phyloP scores from a whole-genome alignment of 2,329 filamentous ascomycete species.

The Curvularia eragrostidis region DNA sequence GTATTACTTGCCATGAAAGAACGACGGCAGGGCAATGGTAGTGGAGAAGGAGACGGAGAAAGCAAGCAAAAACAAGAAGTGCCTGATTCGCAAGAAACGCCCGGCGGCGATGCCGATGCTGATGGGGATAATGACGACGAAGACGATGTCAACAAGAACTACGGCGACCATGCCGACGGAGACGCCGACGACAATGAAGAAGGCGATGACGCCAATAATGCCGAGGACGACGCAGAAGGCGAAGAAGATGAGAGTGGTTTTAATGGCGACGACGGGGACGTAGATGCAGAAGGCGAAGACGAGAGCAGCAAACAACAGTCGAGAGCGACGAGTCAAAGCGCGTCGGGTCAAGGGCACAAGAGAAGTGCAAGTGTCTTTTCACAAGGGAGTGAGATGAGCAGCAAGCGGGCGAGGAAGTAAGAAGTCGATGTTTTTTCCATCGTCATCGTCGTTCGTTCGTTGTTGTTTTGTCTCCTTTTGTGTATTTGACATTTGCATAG shows the following conservation, averaged over 20 bases:
- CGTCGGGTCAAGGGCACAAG: constrained; percentile 61
- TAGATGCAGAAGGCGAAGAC: constrained; percentile 45
- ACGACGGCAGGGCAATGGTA: constrained; percentile 34
- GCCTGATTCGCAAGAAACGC: constrained; percentile 28
- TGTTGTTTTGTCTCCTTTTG: not conserved
- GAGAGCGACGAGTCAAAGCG: constrained; percentile 36
- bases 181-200: constrained; percentile 34
- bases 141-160: constrained; percentile 22
- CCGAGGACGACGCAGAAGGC: constrained; percentile 46
- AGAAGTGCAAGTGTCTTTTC: constrained; percentile 84
- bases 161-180: constrained; percentile 23
- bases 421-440: not conserved
- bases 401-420: constrained; percentile 44
- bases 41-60: constrained; percentile 7
- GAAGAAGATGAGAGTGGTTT: constrained; percentile 22
- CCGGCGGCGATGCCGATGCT: constrained; percentile 31
- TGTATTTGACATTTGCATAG: constrained; percentile 19
- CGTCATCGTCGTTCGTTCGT: not conserved
- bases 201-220: constrained; percentile 25
- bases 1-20: constrained; percentile 50
- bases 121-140: constrained; percentile 23
- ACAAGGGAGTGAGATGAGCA: constrained; percentile 48
- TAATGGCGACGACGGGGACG: constrained; percentile 22
- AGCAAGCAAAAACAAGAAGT: constrained; percentile 29
- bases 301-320: constrained; percentile 41